A percentile compares a stretch with the other conserved stretches of the same genome.
phyloP scores from a whole-genome alignment of 163 green algal genomes.

The Scenedesmus sp. region DNA sequence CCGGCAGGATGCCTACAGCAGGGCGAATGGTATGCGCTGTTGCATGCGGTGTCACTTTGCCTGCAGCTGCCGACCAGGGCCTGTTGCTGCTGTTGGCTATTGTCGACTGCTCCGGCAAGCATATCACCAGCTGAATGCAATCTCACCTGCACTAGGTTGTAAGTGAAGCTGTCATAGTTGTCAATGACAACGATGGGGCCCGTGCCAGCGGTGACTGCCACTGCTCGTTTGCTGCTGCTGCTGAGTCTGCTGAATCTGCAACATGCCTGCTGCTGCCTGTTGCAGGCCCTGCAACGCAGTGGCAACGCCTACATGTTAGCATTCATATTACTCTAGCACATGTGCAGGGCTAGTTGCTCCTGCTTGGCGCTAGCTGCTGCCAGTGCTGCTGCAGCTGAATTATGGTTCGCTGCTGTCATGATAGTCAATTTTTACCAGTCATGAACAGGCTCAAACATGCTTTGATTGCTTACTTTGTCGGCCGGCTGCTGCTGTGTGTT shows the following conservation, averaged over 20 bases:
- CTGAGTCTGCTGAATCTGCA: conserved; percentile 4
- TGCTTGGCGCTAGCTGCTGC: not conserved
- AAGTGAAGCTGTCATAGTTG: conserved; percentile 99
- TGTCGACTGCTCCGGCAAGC: not conserved
- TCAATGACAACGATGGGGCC: conserved; percentile 95
- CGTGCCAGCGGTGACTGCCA: conserved; percentile 37
- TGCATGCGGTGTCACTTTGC: not conserved
- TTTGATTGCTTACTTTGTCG: not conserved
- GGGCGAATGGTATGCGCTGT: too few species aligned
- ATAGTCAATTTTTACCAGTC: too few species aligned
- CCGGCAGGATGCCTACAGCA: too few species aligned
- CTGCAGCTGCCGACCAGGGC: too few species aligned
- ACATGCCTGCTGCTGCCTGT: not conserved
- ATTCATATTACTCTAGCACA: not conserved
- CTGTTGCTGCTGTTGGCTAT: not conserved
- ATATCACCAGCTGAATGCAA: not conserved
- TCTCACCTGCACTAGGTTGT: conserved; percentile 96
- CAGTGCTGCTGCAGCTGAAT: not conserved
- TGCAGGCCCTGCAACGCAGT: not conserved
- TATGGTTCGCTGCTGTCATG: not conserved
- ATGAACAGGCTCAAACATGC: not conserved
- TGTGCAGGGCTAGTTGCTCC: too few species aligned
- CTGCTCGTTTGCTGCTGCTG: conserved; percentile 11
- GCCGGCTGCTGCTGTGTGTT: not conserved
- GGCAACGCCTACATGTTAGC: not conserved